A percentile compares a stretch with the other conserved stretches of the same genome.
Evolutionary conservation across 2,329 filamentous ascomycete genomes (phyloP).

Genomic region (Leptographium radiaticola): DNA sequence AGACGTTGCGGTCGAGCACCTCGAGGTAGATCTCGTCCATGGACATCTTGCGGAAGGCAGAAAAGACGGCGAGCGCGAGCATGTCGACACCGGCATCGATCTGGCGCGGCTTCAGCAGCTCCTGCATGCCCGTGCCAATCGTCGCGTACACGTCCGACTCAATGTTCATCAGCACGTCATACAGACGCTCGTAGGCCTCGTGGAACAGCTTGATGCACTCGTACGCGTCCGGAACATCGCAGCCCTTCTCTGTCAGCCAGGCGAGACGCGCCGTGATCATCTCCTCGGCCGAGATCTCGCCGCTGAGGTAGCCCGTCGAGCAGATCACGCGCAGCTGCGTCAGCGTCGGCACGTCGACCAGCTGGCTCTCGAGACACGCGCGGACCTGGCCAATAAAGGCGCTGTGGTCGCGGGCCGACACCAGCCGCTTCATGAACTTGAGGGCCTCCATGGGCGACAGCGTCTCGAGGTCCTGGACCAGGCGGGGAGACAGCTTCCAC

Average conservation of each 20-base stretch:
- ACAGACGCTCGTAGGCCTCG: conserved; percentile 17
- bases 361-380: conserved; percentile 20
- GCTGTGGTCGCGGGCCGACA: conserved; percentile 8
- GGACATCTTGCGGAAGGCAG: conserved; percentile 34
- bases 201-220: conserved; percentile 24
- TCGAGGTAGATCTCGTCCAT: conserved; percentile 44
- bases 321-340: conserved; percentile 24
- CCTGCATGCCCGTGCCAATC: neutral
- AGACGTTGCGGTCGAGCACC: conserved; percentile 39
- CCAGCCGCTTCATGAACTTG: conserved; percentile 21
- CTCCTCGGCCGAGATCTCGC: conserved; percentile 20
- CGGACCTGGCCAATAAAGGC: conserved; percentile 17
- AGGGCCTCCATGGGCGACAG: conserved; percentile 27
- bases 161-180: conserved; percentile 10
- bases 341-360: conserved; percentile 24
- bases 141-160: conserved; percentile 11
- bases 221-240: conserved; percentile 19
- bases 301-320: conserved; percentile 25
- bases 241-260: conserved; percentile 27
- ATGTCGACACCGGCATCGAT: conserved; percentile 24
- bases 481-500: conserved; percentile 15
- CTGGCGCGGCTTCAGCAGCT: neutral
- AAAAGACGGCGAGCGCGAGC: conserved; percentile 37
- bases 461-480: conserved; percentile 26
- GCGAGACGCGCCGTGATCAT: conserved; percentile 24